Conservation (phyloP, 345 rosid species). For the Firmiana major region DNA sequence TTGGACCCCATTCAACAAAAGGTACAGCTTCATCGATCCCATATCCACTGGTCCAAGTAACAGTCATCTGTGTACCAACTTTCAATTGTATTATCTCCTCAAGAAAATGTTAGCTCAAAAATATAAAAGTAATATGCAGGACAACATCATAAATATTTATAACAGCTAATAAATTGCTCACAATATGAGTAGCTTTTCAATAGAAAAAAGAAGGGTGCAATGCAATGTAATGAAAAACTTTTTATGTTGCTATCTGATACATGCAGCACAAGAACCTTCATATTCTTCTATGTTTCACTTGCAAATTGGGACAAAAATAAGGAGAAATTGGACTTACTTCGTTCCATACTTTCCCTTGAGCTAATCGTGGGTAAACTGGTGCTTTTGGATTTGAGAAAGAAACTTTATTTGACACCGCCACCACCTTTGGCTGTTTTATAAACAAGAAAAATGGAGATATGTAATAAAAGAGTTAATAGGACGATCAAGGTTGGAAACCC, state of each 20-base stretch:
- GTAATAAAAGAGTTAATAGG: background rate
- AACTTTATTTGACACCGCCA: constrained; percentile 58
- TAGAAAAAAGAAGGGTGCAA: background rate
- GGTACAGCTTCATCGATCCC: constrained; percentile 52
- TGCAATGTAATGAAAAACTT: background rate
- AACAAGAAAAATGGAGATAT: background rate
- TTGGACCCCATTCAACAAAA: constrained; percentile 61
- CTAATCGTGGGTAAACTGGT: constrained; percentile 67
- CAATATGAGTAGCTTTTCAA: background rate
- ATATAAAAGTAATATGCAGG: background rate
- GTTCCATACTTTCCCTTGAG: constrained; percentile 67
- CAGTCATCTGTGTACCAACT: constrained; percentile 50
- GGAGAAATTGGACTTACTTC: constrained; percentile 42
- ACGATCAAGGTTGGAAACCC: background rate
- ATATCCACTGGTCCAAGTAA: constrained; percentile 83
- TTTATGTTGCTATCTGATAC: background rate
- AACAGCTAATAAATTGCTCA: background rate
- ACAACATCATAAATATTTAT: background rate
- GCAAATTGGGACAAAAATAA: background rate
- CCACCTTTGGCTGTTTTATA: constrained; percentile 52
- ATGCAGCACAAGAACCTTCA: background rate
- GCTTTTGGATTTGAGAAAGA: constrained; percentile 59
- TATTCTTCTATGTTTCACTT: background rate
- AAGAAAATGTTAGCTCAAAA: background rate
- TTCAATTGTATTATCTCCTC: constrained; percentile 4